Conservation (phyloP, 805 yeast species). For the Tetrapisispora pingtungensis region DNA sequence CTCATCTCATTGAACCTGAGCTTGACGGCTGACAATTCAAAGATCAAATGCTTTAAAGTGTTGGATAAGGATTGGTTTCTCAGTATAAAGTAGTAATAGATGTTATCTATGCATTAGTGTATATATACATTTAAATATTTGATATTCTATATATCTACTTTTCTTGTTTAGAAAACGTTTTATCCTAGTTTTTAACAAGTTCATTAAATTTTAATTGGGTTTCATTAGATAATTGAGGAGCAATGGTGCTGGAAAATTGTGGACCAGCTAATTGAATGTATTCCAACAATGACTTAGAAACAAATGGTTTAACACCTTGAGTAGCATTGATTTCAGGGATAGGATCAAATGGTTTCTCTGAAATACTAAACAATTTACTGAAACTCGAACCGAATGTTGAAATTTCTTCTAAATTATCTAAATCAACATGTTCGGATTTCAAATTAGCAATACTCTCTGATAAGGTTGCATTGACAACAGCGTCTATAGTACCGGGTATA, state of each 20-base stretch:
- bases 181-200: slow-evolving; percentile 8
- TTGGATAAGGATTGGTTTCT: too few species aligned
- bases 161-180: too few species aligned
- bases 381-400: slow-evolving; percentile 80
- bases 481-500: slow-evolving; percentile 36
- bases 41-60: too few species aligned
- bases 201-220: slow-evolving; percentile 20
- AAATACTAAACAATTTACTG: slow-evolving; percentile 60
- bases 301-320: slow-evolving; percentile 18
- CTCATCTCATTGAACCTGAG: too few species aligned
- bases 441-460: slow-evolving; percentile 32
- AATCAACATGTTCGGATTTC: slow-evolving; percentile 31
- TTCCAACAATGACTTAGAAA: slow-evolving; percentile 16
- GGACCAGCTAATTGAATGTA: slow-evolving; percentile 14
- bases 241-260: slow-evolving; percentile 11
- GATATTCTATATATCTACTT: not conserved
- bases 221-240: slow-evolving; percentile 23
- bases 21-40: too few species aligned
- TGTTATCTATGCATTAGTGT: not conserved
- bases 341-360: slow-evolving; percentile 61
- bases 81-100: too few species aligned
- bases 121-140: not conserved
- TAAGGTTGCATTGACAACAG: slow-evolving; percentile 32
- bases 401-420: slow-evolving; percentile 54
- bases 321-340: slow-evolving; percentile 36